Evolutionary conservation across 2,329 filamentous ascomycete species (phyloP).

Genomic region (Neonectria punicea): DNA sequence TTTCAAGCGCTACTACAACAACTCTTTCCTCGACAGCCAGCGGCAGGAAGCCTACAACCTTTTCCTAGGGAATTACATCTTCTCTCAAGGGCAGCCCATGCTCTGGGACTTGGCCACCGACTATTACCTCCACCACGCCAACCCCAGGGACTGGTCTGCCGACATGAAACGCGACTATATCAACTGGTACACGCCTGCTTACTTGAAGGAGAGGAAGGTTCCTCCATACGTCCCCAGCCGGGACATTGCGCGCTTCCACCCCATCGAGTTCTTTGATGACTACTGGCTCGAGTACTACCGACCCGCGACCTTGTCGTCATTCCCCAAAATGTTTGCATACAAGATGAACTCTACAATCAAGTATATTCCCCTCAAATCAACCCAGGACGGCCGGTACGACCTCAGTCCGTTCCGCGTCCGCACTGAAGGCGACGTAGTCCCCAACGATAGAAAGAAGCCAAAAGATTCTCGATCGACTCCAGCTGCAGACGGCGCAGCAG

Average conservation of each 20-base stretch:
- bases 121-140: slow-evolving; percentile 92
- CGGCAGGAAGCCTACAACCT: slow-evolving; percentile 98
- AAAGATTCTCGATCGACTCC: slow-evolving; percentile 60
- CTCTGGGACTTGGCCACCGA: slow-evolving; percentile 96
- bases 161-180: slow-evolving; percentile 78
- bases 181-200: slow-evolving; percentile 83
- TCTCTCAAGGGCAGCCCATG: slow-evolving; percentile 87
- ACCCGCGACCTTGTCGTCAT: slow-evolving; percentile 85
- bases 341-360: slow-evolving; percentile 91
- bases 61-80: slow-evolving; percentile 96
- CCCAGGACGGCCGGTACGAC: slow-evolving; percentile 80
- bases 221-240: slow-evolving; percentile 58
- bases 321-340: slow-evolving; percentile 91
- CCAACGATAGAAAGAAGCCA: slow-evolving; percentile 68
- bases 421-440: slow-evolving; percentile 68
- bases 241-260: slow-evolving; percentile 52
- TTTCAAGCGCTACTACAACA: slow-evolving; percentile 99
- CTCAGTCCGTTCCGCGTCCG: slow-evolving; percentile 89
- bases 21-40: slow-evolving; percentile 97
- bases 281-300: slow-evolving; percentile 99
- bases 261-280: slow-evolving; percentile 79
- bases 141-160: slow-evolving; percentile 79
- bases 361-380: slow-evolving; percentile 80
- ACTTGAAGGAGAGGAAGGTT: slow-evolving; percentile 71
- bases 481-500: slow-evolving; percentile 53